A percentile compares a stretch with the other conserved stretches of the same genome.
phyloP scores from a whole-genome alignment of 2,329 filamentous ascomycete genomes.

The Aspergillus oerlinghausenensis region DNA sequence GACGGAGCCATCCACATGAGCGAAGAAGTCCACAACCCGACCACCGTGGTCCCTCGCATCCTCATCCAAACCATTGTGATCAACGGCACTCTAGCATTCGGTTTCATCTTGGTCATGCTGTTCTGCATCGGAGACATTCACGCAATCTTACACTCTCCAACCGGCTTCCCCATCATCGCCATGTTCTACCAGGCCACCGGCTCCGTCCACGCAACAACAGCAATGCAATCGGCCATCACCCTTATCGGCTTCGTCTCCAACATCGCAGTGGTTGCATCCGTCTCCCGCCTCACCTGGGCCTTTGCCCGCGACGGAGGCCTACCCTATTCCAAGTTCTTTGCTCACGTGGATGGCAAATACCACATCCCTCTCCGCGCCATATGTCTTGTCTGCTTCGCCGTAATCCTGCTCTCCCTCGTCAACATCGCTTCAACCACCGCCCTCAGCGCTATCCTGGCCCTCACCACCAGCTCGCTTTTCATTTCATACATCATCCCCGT shows the following conservation, averaged over 20 bases:
- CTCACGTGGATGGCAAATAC: slow-evolving; percentile 27
- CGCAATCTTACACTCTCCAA: slow-evolving; percentile 15
- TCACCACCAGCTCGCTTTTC: slow-evolving; percentile 36
- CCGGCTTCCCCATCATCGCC: slow-evolving; percentile 41
- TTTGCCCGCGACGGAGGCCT: slow-evolving; percentile 48
- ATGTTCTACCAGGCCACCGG: slow-evolving; percentile 40
- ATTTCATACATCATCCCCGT: slow-evolving; percentile 40
- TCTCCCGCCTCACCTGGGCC: slow-evolving; percentile 47
- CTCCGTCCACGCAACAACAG: slow-evolving; percentile 38
- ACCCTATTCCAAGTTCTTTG: slow-evolving; percentile 24
- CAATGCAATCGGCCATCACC: slow-evolving; percentile 27
- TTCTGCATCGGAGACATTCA: slow-evolving; percentile 43
- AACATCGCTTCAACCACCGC: slow-evolving; percentile 39
- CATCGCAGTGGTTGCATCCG: slow-evolving; percentile 43
- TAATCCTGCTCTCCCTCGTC: slow-evolving; percentile 32
- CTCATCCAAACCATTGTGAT: slow-evolving; percentile 42
- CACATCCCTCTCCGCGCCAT: slow-evolving; percentile 37
- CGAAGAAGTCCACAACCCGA: slow-evolving; percentile 43
- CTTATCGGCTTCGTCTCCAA: slow-evolving; percentile 37
- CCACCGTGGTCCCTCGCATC: slow-evolving; percentile 44
- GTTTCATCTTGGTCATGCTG: slow-evolving; percentile 39
- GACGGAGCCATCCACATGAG: slow-evolving; percentile 48
- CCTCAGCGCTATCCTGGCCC: slow-evolving; percentile 36
- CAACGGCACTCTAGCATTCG: slow-evolving; percentile 41
- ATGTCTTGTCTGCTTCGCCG: slow-evolving; percentile 28